Evolutionary conservation across 306 rosid species (phyloP).

Genomic region (Pyrus communis): DNA sequence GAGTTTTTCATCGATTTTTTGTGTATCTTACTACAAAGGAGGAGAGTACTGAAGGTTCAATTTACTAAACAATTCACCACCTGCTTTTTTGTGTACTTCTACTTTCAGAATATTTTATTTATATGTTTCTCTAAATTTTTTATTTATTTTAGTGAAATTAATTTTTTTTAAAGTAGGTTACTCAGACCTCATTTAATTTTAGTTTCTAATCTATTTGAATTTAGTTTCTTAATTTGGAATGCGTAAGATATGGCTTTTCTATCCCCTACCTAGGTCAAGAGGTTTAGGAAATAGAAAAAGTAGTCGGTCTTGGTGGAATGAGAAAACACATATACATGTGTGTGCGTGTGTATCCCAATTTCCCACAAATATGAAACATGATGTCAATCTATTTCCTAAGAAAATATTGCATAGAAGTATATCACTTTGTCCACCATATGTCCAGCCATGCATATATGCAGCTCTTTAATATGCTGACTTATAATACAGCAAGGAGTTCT

Average conservation of each 20-base stretch:
- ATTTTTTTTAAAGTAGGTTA: not conserved
- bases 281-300: constrained; percentile 3
- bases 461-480: not conserved
- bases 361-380: not conserved
- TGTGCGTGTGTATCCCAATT: not conserved
- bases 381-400: not conserved
- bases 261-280: not conserved
- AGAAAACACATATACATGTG: not conserved
- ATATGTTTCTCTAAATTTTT: not conserved
- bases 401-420: not conserved
- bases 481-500: no score
- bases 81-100: no score
- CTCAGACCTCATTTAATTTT: not conserved
- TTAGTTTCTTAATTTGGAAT: not conserved
- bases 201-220: not conserved
- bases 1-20: no score
- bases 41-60: no score
- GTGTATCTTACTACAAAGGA: no score
- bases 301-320: not conserved
- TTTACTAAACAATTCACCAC: no score
- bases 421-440: not conserved
- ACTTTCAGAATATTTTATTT: not conserved
- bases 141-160: not conserved
- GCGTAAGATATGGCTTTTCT: not conserved
- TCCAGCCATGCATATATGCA: not conserved